Conservation (phyloP, 495 filamentous ascomycete species). For the Tuber microsphaerosporum region DNA sequence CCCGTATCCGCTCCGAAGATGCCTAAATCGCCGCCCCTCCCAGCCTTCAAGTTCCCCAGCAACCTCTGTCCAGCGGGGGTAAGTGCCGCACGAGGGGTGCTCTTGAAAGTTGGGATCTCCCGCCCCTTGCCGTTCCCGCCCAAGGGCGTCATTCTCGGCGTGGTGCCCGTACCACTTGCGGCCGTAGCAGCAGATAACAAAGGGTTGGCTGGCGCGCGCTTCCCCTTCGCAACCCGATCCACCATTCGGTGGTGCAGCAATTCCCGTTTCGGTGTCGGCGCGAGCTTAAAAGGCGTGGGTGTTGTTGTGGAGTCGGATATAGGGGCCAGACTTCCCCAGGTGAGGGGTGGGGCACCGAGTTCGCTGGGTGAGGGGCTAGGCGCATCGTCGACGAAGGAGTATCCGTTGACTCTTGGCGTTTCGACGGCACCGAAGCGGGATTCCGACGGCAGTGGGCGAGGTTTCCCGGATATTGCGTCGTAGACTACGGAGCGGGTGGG, state of each 20-base stretch:
- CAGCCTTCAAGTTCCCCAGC: conserved; percentile 57
- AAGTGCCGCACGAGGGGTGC: conserved; percentile 55
- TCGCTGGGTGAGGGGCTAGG: conserved; percentile 43
- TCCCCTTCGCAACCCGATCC: conserved; percentile 68
- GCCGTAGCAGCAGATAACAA: conserved; percentile 45
- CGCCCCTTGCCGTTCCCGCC: conserved; percentile 51
- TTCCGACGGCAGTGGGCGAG: conserved; percentile 59
- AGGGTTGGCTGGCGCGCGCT: conserved; percentile 50
- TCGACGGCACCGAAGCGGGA: conserved; percentile 56
- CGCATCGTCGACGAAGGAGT: conserved; percentile 87
- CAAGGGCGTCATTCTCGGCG: conserved; percentile 35
- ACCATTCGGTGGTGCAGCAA: conserved; percentile 85
- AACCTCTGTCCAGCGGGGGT: conserved; percentile 79
- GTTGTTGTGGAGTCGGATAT: conserved; percentile 45
- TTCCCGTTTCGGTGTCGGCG: conserved; percentile 69
- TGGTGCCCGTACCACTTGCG: not conserved
- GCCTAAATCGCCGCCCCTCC: conserved; percentile 41
- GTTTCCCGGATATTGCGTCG: conserved; percentile 75
- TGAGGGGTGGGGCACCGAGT: conserved; percentile 33
- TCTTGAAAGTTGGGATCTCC: conserved; percentile 65
- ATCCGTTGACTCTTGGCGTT: conserved; percentile 85
- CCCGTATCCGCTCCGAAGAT: conserved; percentile 46
- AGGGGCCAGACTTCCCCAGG: conserved; percentile 34
- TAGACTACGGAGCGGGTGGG: conserved; percentile 79
- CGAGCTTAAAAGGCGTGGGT: conserved; percentile 75